Conservation (phyloP, 164 flowering plant species). For the Tetracentron sinense region DNA sequence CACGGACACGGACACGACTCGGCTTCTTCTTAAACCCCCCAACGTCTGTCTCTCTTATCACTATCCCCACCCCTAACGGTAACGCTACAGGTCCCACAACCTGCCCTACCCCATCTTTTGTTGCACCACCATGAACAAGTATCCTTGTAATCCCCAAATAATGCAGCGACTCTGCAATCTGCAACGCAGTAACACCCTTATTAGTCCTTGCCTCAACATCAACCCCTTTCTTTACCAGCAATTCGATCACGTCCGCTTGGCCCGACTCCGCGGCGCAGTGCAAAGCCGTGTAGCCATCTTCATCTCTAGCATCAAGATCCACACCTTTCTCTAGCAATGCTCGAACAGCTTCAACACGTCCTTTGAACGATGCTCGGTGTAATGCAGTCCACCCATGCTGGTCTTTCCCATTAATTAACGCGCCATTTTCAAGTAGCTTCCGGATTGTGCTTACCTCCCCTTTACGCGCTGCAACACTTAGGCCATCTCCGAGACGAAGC, state of each 20-base stretch:
- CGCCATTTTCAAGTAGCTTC: conserved; percentile 50
- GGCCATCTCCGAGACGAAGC: conserved; percentile 52
- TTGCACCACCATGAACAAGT: conserved; percentile 42
- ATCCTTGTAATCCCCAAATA: conserved; percentile 52
- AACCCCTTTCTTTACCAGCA: conserved; percentile 61
- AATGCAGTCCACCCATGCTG: conserved; percentile 73
- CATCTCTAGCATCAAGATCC: conserved; percentile 54
- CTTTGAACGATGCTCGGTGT: conserved; percentile 68
- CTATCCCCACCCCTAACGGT: neutral
- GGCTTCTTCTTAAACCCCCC: conserved; percentile 18
- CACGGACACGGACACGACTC: conserved; percentile 13
- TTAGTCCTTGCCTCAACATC: conserved; percentile 58
- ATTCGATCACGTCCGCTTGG: conserved; percentile 47
- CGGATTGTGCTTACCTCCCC: conserved; percentile 54
- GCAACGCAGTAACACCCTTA: conserved; percentile 48
- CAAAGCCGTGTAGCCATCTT: conserved; percentile 68
- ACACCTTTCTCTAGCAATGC: conserved; percentile 43
- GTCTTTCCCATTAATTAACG: conserved; percentile 56
- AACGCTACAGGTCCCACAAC: neutral
- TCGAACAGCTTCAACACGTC: conserved; percentile 38
- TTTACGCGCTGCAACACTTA: conserved; percentile 52
- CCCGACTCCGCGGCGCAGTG: conserved; percentile 74
- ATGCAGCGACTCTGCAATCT: conserved; percentile 53
- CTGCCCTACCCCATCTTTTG: conserved; percentile 21
- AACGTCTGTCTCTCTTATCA: conserved; percentile 9